Evolutionary conservation across 148 eudicot species (phyloP), one percentile per base, ranked within the genome.

Genomic region (Chenopodium album): DNA sequence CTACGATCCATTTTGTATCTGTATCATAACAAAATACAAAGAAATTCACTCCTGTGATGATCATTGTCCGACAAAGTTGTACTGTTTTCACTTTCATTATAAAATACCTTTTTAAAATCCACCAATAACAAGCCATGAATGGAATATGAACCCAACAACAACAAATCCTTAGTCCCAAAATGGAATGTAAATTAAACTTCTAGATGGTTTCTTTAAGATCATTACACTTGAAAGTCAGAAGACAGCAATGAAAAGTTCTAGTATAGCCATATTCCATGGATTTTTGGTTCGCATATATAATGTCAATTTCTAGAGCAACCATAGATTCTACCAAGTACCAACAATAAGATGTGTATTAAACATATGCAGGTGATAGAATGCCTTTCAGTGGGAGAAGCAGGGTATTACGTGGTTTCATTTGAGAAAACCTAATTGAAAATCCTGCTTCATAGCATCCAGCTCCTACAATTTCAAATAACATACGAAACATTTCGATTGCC

Each of bases 1-100:
- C 87, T 82, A 79, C 73, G 83, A 48, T 92, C 92, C 97, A 93
- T 37, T 94, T 76, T 73, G 60, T 23, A 66, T 85, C 89, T 86
- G 75, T 14, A 32, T 71, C 46, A 65, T 34, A 66, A 74, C 31
- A 54, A 76, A 23, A 48, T 62, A 78, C 44, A 84, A 46, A 44
- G 48, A 71, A 14, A 69, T 32, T 71, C 62, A 74, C 44, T 41
- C 19, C 28, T 34, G 59, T 68, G 23, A 44, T 9, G 2, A 16
- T 52, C 37, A 29, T 79, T 16, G 7, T 4, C 63, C 23, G 8
- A 66, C 20, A 29, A 48, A 48, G 34, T 28, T 1, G 11, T 47
- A 31, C 32, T 7, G 22, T 11, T 73, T 52, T 74, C 63, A 26
- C 37, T 48, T 74, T 50, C 59, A 22, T 11, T 47, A 56, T 73